Base-by-base conservation (phyloP, 2,329 filamentous ascomycete species). In the Byssoonygena ceratinophila region DNA sequence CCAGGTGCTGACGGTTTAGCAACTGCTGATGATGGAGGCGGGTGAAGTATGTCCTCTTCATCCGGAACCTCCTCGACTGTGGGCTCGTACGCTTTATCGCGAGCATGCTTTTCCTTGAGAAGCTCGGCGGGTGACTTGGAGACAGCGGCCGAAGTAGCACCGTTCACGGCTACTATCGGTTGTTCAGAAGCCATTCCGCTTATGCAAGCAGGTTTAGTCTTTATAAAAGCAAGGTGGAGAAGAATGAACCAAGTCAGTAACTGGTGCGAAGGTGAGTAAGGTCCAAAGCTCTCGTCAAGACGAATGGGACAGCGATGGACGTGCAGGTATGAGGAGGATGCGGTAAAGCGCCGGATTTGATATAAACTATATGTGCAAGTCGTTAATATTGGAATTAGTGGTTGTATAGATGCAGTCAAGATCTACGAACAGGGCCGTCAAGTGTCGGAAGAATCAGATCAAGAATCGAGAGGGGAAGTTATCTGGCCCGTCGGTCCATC, bases 61-160 rank as follows among this genome's bases (percentile, higher is more conserved):
- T 95, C 89, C 25, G 78, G 76, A 36, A 79, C 82, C 46, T 95
- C 88, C 69, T 95, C 89, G 59, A 95, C 78, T 22, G 83, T 89
- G 59, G 79, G 78, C 62, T 81, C 77, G 68, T 80, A 78, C 32
- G 65, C 64, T 61, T 78, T 71, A 53, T 75, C 70, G 56, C 70
- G 70, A 46, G 72, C 68, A 63, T 80, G 77, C 66, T 76, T 71
- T 60, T 76, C 69, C 63, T 75, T 71, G 59, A 80, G 68, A 59
- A 74, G 67, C 58, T 78, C 75, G 31, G 77, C 77, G 31, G 74
- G 72, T 40, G 74, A 75, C 63, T 74, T 57, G 23, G 46, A 51
- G 29, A 8, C 31, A 23, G 31, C 22, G 12, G 25, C 23, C 3
- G 53, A 41, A 18, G 55, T 18, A 22, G 34, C 46, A 20, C 49